A percentile compares a stretch with the other conserved stretches of the same genome.
These are phyloP conservation scores for Jamesozyma hellenica DNA, from an alignment of 805 yeast species.

Conservation along the genomic window DNA sequence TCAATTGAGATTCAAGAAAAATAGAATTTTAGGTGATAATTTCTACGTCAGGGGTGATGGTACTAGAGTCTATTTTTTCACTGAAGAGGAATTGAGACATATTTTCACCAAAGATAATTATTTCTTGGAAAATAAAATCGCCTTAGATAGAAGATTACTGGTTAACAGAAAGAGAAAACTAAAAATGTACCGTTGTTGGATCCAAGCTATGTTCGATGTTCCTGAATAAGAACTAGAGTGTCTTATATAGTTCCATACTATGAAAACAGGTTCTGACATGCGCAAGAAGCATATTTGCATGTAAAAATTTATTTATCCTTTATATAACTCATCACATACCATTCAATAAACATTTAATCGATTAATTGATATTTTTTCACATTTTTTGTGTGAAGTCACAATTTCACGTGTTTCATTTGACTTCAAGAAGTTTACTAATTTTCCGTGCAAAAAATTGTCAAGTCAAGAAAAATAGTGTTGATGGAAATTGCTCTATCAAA, in stretches of 20 bases:
- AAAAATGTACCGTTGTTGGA: conserved; percentile 95
- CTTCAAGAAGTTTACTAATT: neutral
- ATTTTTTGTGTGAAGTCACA: too few relatives aligned
- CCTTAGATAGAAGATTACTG: conserved; percentile 79
- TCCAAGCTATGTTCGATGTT: conserved; percentile 76
- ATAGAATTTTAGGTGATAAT: conserved; percentile 78
- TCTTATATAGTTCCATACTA: too few relatives aligned
- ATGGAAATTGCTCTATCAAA: too few relatives aligned
- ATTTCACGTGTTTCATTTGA: too few relatives aligned
- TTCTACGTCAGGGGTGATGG: conserved; percentile 97
- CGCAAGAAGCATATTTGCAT: too few relatives aligned
- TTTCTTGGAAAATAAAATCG: conserved; percentile 67
- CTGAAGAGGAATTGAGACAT: conserved; percentile 77
- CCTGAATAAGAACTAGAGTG: too few relatives aligned
- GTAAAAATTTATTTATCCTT: too few relatives aligned
- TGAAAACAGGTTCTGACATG: too few relatives aligned
- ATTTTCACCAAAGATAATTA: conserved; percentile 49
- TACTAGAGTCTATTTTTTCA: conserved; percentile 91
- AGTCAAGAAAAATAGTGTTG: too few relatives aligned
- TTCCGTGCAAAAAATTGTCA: neutral
- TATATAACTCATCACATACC: too few relatives aligned
- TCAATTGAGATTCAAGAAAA: conserved; percentile 85
- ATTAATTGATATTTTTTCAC: too few relatives aligned
- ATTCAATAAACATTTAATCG: too few relatives aligned
- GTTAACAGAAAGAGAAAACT: conserved; percentile 87